phyloP scores from a whole-genome alignment of 2,329 filamentous ascomycete genomes.

The Colletotrichum limetticola region DNA sequence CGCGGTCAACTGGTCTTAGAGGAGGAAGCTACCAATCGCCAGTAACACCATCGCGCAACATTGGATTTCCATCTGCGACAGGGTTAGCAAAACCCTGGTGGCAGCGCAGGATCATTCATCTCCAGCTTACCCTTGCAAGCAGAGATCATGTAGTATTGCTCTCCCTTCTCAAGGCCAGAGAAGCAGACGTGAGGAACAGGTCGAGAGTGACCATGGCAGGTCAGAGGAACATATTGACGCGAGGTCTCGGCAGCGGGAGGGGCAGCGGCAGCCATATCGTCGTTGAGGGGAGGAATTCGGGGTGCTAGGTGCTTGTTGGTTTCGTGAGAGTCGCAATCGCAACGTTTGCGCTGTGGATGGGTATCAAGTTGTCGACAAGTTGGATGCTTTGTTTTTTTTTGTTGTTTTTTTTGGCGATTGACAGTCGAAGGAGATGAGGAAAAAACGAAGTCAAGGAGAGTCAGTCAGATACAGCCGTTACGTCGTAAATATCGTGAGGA shows the following conservation, averaged over 20 bases:
- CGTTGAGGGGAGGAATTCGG: neutral
- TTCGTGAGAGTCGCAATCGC: constrained; percentile 9
- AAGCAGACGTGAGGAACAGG: constrained; percentile 93
- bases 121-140: constrained; percentile 80
- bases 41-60: constrained; percentile 95
- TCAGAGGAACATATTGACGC: constrained; percentile 83
- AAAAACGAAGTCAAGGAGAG: constrained; percentile 15
- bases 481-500: constrained; percentile 33
- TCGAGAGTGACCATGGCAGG: constrained; percentile 93
- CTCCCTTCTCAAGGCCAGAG: constrained; percentile 83
- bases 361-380: constrained; percentile 19
- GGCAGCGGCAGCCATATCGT: constrained; percentile 19
- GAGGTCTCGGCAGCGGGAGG: constrained; percentile 14
- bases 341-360: constrained; percentile 18
- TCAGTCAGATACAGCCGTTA: constrained; percentile 32
- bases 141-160: constrained; percentile 91
- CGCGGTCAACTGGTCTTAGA: neutral
- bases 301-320: neutral
- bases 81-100: constrained; percentile 38
- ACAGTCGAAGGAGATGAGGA: neutral
- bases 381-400: neutral
- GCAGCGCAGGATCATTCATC: constrained; percentile 5
- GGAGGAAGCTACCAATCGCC: constrained; percentile 79
- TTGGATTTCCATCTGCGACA: constrained; percentile 88
- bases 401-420: neutral